These are phyloP conservation scores for Diplodia corticola DNA, from an alignment of 2,329 filamentous ascomycete species.

Conservation along the genomic window DNA sequence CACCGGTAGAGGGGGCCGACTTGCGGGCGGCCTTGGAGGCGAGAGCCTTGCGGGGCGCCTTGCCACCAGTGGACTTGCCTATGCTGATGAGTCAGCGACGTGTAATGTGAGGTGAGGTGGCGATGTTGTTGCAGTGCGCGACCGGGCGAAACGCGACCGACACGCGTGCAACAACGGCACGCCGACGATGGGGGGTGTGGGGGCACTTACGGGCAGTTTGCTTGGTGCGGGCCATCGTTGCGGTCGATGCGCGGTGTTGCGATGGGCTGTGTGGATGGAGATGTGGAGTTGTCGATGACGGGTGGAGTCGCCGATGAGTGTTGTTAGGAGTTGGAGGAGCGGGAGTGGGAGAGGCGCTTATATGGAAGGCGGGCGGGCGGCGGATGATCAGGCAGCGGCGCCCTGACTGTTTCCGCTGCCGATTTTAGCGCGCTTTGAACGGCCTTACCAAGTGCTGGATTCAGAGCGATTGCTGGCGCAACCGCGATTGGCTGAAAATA, in stretches of 20 bases:
- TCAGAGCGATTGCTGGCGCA: conserved; percentile 13
- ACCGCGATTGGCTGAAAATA: conserved; percentile 22
- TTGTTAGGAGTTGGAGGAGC: conserved; percentile 38
- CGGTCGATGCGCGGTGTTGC: conserved; percentile 26
- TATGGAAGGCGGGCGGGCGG: conserved; percentile 34
- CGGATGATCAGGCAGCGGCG: conserved; percentile 37
- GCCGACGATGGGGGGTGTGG: conserved; percentile 28
- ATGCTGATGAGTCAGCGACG: conserved; percentile 39
- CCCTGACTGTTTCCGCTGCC: conserved; percentile 16
- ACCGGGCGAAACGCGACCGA: conserved; percentile 25
- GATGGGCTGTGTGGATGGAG: conserved; percentile 31
- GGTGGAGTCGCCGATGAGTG: conserved; percentile 27
- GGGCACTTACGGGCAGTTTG: conserved; percentile 56
- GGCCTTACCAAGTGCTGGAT: conserved; percentile 26
- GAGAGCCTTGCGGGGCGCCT: conserved; percentile 87
- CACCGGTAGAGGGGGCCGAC: conserved; percentile 91
- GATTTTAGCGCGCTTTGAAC: conserved; percentile 26
- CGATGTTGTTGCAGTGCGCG: conserved; percentile 18
- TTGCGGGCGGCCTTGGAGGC: conserved; percentile 99
- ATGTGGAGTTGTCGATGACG: conserved; percentile 26
- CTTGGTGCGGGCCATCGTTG: conserved; percentile 56
- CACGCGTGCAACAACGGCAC: conserved; percentile 25
- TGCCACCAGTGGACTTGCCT: conserved; percentile 75
- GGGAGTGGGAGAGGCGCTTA: conserved; percentile 40
- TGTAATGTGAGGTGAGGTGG: conserved; percentile 19